A percentile compares a stretch with the other conserved stretches of the same genome.
Evolutionary conservation across 305 asterid species (phyloP).

Genomic region (Fraxinus latifolia): DNA sequence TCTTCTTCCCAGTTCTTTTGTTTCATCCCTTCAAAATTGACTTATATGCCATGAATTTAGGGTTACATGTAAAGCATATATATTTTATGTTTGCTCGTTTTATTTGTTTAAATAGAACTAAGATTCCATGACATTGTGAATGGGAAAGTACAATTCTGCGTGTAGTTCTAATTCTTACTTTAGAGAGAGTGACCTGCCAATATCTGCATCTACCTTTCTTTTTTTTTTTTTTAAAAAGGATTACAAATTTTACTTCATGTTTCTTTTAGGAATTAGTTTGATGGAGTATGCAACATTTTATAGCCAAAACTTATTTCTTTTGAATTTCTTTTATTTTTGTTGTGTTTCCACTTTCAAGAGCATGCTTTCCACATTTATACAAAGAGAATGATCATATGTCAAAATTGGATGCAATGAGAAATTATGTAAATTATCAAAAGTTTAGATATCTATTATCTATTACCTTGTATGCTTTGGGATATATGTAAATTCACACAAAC

Average conservation of each 20-base stretch:
- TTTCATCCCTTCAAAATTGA: neutral
- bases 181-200: neutral
- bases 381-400: neutral
- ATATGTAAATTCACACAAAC: neutral
- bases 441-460: neutral
- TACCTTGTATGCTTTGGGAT: neutral
- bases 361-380: neutral
- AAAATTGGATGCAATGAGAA: neutral
- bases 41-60: neutral
- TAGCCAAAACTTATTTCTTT: neutral
- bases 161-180: neutral
- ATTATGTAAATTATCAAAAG: neutral
- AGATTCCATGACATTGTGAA: neutral
- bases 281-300: neutral
- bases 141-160: neutral
- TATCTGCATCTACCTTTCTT: neutral
- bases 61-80: neutral
- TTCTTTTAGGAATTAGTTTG: neutral
- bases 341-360: neutral
- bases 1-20: constrained; percentile 3
- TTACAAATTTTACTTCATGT: neutral
- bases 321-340: neutral
- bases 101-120: neutral
- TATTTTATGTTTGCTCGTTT: neutral
- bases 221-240: neutral